Base-by-base conservation (phyloP, 768 basidiomycete genomes). In the Rhodotorula sphaerocarpa region DNA sequence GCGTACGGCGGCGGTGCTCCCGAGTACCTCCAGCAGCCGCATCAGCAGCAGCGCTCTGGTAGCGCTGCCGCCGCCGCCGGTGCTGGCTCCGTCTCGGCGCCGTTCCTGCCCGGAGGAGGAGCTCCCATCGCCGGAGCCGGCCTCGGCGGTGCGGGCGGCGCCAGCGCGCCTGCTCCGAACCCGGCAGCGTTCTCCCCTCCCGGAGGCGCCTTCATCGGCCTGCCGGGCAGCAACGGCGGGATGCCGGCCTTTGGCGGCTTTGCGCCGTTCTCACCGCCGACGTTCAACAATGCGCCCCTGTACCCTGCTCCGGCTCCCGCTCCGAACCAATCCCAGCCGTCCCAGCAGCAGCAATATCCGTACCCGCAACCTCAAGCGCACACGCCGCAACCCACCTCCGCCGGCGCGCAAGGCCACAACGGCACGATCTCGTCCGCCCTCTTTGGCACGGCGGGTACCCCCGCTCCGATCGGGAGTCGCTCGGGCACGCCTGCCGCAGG, bases 251-350 rank as follows among this genome's bases (percentile, higher is more conserved):
- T 65, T 30, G 63, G 63, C 33, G 63, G 63, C 15, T 65, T 65
- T 36, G 63, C 63, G 20, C 63, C 63, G 5, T 65, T 65, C 55
- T 59, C 58, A 23, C 63, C 63, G 11, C 63, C 63, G 11, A 52
- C 58, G 43, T 65, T 59, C 54, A 55, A 60, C 58, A 54, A 65
- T 54, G 45, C 58, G 6, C 51, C 54, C n/a, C 54, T 65, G 10
- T 65, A 59, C 55, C 36, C 36, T 9, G 10, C 36, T 39, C 36
- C 36, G 36, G 23, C 25, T 50, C 23, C 36, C 36, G 36, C 10
- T 39, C 36, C 9, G 36, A 9, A 39, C 10, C 36, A 39, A 16
- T 34, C 50, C 12, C 55, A 41, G 36, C 47, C 41, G 11, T 14
- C 41, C 2, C 47, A 31, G 5, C 39, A 55, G 27, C 45, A 42